Evolutionary conservation across 164 flowering plant species (phyloP).

Genomic region (Vitis riparia): DNA sequence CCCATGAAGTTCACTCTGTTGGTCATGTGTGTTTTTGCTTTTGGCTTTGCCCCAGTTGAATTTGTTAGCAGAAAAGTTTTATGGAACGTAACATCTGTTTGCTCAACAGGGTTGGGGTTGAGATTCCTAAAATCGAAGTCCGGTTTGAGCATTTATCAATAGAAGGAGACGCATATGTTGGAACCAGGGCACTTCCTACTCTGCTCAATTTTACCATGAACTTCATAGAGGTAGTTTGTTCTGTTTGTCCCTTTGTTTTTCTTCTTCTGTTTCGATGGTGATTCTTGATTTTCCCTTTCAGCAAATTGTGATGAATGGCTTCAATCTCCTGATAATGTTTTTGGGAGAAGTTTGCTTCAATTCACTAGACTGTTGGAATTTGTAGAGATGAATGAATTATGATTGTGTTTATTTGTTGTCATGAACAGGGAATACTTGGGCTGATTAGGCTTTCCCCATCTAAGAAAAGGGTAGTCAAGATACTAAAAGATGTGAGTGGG

Average conservation of each 20-base stretch:
- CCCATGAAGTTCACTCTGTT: not conserved
- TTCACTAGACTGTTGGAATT: no score
- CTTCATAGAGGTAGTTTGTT: slow-evolving; percentile 40
- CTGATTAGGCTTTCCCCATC: slow-evolving; percentile 16
- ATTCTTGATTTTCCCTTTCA: no score
- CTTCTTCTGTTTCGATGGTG: not conserved
- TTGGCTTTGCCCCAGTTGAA: not conserved
- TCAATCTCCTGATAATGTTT: no score
- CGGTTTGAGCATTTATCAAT: slow-evolving; percentile 54
- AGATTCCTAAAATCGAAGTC: slow-evolving; percentile 61
- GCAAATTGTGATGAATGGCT: no score
- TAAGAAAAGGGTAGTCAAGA: slow-evolving; percentile 19
- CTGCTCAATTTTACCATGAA: slow-evolving; percentile 50
- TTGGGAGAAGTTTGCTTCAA: not conserved
- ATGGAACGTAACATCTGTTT: not conserved
- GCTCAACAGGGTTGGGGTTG: slow-evolving; percentile 55
- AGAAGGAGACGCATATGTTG: slow-evolving; percentile 59
- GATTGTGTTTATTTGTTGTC: not conserved
- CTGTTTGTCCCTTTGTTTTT: not conserved
- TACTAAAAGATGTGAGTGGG: slow-evolving; percentile 27
- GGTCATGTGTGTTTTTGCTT: not conserved
- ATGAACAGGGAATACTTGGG: slow-evolving; percentile 16
- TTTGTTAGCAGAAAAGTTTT: not conserved
- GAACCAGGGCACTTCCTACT: slow-evolving; percentile 70
- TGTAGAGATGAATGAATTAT: no score